Evolutionary conservation across 139 green algal genomes (phyloP).

Genomic region (Diplosphaera chodatii): DNA sequence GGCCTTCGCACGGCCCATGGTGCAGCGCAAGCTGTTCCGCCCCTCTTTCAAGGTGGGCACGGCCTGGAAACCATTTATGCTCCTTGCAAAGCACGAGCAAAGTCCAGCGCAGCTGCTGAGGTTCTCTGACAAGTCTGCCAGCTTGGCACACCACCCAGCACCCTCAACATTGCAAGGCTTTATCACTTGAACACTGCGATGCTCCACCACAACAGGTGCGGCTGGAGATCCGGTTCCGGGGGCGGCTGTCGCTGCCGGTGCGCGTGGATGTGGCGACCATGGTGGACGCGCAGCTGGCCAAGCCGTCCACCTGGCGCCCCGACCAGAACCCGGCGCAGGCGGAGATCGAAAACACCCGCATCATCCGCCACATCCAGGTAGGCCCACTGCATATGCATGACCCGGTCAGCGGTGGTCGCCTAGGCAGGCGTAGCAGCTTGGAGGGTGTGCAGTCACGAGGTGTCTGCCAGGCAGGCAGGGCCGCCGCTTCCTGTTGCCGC

Average conservation of each 20-base stretch:
- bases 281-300: conserved; percentile 2
- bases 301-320: conserved; percentile 10
- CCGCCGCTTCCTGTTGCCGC: too few relatives aligned
- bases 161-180: too few relatives aligned
- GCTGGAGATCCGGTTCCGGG: conserved; percentile 9
- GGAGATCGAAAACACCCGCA: conserved; percentile 10
- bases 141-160: too few relatives aligned
- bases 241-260: background rate
- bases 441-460: too few relatives aligned
- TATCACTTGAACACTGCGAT: too few relatives aligned
- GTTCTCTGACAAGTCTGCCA: too few relatives aligned
- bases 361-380: conserved; percentile 8
- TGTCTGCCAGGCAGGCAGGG: too few relatives aligned
- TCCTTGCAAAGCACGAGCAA: too few relatives aligned
- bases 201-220: conserved; percentile 5
- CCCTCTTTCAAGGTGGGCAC: conserved; percentile 15
- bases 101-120: too few relatives aligned
- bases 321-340: background rate
- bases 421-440: too few relatives aligned
- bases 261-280: conserved; percentile 2
- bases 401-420: too few relatives aligned
- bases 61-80: too few relatives aligned
- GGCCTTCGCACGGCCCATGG: conserved; percentile 15
- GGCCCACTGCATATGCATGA: background rate
- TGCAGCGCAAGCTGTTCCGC: conserved; percentile 24